Evolutionary conservation across 2,329 filamentous ascomycete species (phyloP).

Genomic region (Hymenoscyphus occultus): DNA sequence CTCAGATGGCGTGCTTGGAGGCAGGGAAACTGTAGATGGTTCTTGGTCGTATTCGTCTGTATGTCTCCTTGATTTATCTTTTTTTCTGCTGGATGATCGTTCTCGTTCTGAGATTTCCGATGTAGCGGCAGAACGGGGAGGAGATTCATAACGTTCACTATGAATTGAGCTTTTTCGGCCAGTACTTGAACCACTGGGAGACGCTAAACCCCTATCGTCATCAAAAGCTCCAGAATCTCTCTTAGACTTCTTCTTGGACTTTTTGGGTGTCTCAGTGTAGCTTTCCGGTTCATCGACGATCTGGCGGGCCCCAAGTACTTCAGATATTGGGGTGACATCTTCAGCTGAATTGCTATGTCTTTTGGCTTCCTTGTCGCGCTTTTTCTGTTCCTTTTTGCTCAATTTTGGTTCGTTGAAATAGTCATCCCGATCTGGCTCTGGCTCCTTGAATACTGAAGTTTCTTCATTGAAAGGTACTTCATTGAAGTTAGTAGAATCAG

Average conservation of each 20-base stretch:
- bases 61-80: conserved; percentile 28
- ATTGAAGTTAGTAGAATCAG: conserved; percentile 23
- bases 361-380: conserved; percentile 44
- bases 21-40: conserved; percentile 32
- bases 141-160: conserved; percentile 31
- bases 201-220: conserved; percentile 37
- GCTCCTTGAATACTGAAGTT: conserved; percentile 15
- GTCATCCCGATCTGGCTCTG: conserved; percentile 31
- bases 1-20: conserved; percentile 32
- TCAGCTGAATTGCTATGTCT: conserved; percentile 36
- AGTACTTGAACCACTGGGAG: conserved; percentile 21
- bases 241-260: conserved; percentile 36
- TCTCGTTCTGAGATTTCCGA: conserved; percentile 21
- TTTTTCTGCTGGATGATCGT: conserved; percentile 27
- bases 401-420: conserved; percentile 37
- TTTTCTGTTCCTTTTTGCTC: conserved; percentile 51
- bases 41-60: conserved; percentile 30
- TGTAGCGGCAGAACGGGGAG: conserved; percentile 19
- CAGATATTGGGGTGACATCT: conserved; percentile 24
- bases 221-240: conserved; percentile 36
- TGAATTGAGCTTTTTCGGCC: conserved; percentile 29
- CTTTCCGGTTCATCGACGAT: conserved; percentile 33
- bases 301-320: conserved; percentile 20
- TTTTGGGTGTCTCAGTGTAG: conserved; percentile 33
- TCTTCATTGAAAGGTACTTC: conserved; percentile 22